These are phyloP conservation scores for Pontederia paniculata DNA, from an alignment of 176 grass and related monocot species.

Conservation along the genomic window DNA sequence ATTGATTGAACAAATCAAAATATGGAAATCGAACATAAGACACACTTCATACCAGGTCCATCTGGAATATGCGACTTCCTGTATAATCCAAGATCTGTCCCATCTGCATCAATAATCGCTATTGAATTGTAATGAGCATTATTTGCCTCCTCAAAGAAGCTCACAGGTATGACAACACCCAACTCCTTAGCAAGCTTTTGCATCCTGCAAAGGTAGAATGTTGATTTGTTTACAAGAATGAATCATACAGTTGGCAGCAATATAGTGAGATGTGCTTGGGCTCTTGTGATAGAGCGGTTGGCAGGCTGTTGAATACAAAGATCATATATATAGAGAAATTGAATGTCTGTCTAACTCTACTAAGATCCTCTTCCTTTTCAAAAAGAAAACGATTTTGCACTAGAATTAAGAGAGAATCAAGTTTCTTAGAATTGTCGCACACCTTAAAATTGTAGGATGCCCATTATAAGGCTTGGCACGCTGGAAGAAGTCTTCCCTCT, in stretches of 20 bases:
- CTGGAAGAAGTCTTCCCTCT: constrained; percentile 74
- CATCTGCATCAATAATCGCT: constrained; percentile 83
- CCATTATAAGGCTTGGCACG: constrained; percentile 82
- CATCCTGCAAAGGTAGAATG: constrained; percentile 39
- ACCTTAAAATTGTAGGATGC: constrained; percentile 86
- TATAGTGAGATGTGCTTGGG: too few relatives aligned
- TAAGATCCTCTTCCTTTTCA: too few relatives aligned
- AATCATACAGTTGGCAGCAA: too few relatives aligned
- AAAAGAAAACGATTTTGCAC: too few relatives aligned
- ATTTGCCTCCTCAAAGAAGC: constrained; percentile 92
- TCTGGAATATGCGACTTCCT: constrained; percentile 96
- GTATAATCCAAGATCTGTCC: constrained; percentile 84
- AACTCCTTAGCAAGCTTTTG: constrained; percentile 87
- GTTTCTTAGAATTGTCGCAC: background rate
- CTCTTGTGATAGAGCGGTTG: too few relatives aligned
- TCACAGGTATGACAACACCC: constrained; percentile 76
- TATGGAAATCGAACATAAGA: background rate
- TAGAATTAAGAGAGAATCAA: background rate
- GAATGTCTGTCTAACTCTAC: too few relatives aligned
- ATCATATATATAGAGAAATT: too few relatives aligned
- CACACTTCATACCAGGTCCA: constrained; percentile 51
- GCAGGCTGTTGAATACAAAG: too few relatives aligned
- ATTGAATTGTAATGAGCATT: constrained; percentile 98
- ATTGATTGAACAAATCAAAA: background rate
- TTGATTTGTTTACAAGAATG: too few relatives aligned